Evolutionary conservation across 176 grass and related monocot genomes (phyloP).

Genomic region (Bolboschoenus planiculmis): DNA sequence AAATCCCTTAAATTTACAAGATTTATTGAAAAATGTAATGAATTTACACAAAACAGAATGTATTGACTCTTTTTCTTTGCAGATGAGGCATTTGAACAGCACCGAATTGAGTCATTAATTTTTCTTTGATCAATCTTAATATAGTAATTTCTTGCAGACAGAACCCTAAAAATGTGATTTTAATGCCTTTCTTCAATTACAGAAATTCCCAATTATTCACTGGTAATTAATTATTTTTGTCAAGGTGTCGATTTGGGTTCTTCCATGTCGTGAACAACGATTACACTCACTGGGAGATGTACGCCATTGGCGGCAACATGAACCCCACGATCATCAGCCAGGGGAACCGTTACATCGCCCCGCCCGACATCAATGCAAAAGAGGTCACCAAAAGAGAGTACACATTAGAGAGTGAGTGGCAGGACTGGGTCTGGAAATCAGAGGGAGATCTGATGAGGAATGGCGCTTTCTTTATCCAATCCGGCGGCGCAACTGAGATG

Average conservation of each 20-base stretch:
- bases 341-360: conserved; percentile 63
- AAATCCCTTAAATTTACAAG: not conserved
- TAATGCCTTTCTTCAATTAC: not conserved
- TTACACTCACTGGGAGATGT: conserved; percentile 89
- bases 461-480: conserved; percentile 75
- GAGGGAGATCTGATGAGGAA: conserved; percentile 54
- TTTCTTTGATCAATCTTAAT: not conserved
- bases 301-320: conserved; percentile 66
- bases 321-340: conserved; percentile 88
- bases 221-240: not conserved
- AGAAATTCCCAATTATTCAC: not conserved
- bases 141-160: not conserved
- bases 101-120: not conserved
- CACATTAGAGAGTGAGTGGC: conserved; percentile 36
- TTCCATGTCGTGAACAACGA: conserved; percentile 90
- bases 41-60: not conserved
- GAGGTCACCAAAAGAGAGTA: conserved; percentile 77
- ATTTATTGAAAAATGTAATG: not conserved
- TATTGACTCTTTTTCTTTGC: not conserved
- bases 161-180: not conserved
- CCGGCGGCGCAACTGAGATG: conserved; percentile 29
- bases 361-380: conserved; percentile 30
- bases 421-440: conserved; percentile 80
- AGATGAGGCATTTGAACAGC: not conserved
- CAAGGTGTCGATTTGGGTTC: conserved; percentile 56